phyloP scores from a whole-genome alignment of 2,329 filamentous ascomycete genomes.

The Claviceps maximensis region DNA sequence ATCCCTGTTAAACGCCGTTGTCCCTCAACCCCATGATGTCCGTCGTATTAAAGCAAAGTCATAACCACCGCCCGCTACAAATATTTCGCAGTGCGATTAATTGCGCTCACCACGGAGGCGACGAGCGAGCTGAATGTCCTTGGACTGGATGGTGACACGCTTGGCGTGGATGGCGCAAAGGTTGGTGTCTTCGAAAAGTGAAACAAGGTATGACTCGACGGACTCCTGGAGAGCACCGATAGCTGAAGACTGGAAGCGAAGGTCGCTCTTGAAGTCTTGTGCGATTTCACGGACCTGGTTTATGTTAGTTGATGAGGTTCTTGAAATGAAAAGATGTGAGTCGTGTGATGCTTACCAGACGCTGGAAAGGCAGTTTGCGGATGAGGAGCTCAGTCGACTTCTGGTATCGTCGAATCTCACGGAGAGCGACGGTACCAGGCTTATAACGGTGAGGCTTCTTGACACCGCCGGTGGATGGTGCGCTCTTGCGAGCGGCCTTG shows the following conservation, averaged over 20 bases:
- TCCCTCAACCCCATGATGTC: constrained; percentile 27
- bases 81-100: constrained; percentile 32
- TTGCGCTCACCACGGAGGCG: constrained; percentile 90
- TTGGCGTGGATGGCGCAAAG: constrained; percentile 98
- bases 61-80: constrained; percentile 20
- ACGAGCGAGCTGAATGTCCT: constrained; percentile 94
- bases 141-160: constrained; percentile 95
- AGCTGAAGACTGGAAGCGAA: constrained; percentile 96
- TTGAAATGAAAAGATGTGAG: too few relatives aligned
- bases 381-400: constrained; percentile 94
- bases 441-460: constrained; percentile 90
- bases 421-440: constrained; percentile 90
- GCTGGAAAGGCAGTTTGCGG: constrained; percentile 95
- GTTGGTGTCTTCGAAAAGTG: constrained; percentile 97
- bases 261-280: constrained; percentile 87
- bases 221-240: constrained; percentile 97
- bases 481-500: constrained; percentile 95
- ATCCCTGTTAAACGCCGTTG: constrained; percentile 32
- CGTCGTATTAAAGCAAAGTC: constrained; percentile 26
- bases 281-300: constrained; percentile 77
- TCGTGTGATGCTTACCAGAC: constrained; percentile 47
- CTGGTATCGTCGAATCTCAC: constrained; percentile 98
- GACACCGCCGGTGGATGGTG: constrained; percentile 91
- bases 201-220: constrained; percentile 96
- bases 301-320: constrained; percentile 8